Evolutionary conservation across 805 yeast genomes (phyloP).

Genomic region (Kazachstania psychrophila): DNA sequence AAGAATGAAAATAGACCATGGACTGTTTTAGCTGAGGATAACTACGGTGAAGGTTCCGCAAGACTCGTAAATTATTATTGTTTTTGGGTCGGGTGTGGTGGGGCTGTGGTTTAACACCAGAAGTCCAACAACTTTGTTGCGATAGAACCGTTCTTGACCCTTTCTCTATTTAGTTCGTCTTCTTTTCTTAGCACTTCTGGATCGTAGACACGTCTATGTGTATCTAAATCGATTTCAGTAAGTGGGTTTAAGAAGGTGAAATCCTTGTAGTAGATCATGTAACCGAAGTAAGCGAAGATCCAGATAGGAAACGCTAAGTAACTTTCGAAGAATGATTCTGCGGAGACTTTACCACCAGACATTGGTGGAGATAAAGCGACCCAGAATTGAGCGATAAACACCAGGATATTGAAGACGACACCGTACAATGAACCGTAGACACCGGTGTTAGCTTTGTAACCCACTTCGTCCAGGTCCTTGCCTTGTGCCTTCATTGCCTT

Average conservation of each 20-base stretch:
- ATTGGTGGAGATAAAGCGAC: conserved; percentile 52
- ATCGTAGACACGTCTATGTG: conserved; percentile 34
- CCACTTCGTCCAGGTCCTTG: conserved; percentile 37
- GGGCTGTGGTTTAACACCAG: conserved; percentile 36
- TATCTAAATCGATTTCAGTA: conserved; percentile 35
- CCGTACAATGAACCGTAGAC: conserved; percentile 43
- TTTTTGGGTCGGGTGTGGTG: too few species aligned
- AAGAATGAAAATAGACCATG: conserved; percentile 76
- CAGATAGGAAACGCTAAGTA: conserved; percentile 43
- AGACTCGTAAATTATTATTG: too few species aligned
- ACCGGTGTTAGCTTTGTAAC: conserved; percentile 43
- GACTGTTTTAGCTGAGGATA: conserved; percentile 95
- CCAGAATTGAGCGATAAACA: conserved; percentile 53
- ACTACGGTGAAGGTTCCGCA: conserved; percentile 98
- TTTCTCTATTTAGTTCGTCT: conserved; percentile 31
- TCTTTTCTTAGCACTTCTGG: conserved; percentile 35
- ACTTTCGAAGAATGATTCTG: conserved; percentile 40
- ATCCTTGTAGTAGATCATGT: conserved; percentile 39
- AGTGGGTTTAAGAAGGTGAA: conserved; percentile 28
- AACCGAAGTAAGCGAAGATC: conserved; percentile 38
- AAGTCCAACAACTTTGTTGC: conserved; percentile 30
- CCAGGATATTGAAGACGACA: conserved; percentile 38
- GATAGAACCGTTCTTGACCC: conserved; percentile 9
- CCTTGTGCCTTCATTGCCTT: conserved; percentile 45
- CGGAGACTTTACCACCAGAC: conserved; percentile 29